Base-by-base conservation (phyloP, 352 stramenopile species). In the Globisporangium uncinulatum region DNA sequence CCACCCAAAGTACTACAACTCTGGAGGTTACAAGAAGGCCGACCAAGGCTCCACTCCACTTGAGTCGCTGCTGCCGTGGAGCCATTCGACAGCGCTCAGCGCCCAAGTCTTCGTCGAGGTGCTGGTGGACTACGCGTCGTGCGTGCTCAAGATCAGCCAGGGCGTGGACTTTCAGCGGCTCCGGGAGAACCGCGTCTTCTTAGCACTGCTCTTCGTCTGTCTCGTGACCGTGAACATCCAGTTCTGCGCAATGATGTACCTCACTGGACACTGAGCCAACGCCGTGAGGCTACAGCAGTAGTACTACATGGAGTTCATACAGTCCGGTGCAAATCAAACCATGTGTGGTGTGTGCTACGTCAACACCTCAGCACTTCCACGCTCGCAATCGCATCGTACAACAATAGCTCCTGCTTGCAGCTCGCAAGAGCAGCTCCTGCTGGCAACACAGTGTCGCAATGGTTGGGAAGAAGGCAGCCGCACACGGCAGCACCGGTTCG, bases 1-100 rank as follows among this genome's bases (percentile, higher is more conserved):
- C 0, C 69, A 80, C 43, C 48, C 66, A 14, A 70, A 76, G 51
- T 75, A 80, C 45, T n/a, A n/a, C n/a, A n/a, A 31, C 1, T 1
- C 17, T 51, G 34, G 34, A 39, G 42, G 4, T 39, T 24, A 19
- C 10, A 20, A 6, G 7, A 14, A 8, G 5, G 10, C 2, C 34
- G 34, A 39, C 7, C 34, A 13, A 2, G 34, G 34, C 34, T 1
- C 5, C 10, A 39, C 34, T 13, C 6, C 34, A 34, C 13, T 7
- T 10, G 19, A 41, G 21, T 36, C 42, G 4, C 2, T 29, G 10
- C n/a, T 43, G 1, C 31, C 41, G 17, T 39, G 24, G 42, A 13
- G 1, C 17, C 42, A 44, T 6, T 6, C 15, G 1, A 17, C 45
- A 0, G 24, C 55, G 4, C 45, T 61, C 17, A 11, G 29, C 6